phyloP scores from a whole-genome alignment of 2,329 filamentous ascomycete genomes.

The Chrysoporthe deuterocubensis region DNA sequence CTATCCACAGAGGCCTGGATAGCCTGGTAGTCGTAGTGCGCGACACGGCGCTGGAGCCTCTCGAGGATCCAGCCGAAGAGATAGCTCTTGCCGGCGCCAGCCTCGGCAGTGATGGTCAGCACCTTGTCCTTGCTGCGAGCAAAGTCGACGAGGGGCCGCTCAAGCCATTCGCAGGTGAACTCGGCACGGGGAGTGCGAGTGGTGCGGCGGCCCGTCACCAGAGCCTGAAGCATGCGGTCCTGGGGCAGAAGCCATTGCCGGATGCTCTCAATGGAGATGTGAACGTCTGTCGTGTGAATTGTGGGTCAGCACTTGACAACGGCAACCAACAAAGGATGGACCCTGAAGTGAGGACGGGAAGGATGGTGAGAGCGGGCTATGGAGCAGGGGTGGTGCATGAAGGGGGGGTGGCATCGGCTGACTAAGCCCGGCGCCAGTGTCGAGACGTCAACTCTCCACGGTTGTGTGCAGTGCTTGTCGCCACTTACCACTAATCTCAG shows the following conservation, averaged over 20 bases:
- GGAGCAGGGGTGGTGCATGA: constrained; percentile 27
- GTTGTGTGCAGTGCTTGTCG: neutral
- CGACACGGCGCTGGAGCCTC: constrained; percentile 28
- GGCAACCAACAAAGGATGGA: neutral
- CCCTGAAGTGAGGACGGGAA: neutral
- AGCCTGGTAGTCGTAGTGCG: constrained; percentile 28
- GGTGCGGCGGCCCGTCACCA: constrained; percentile 26
- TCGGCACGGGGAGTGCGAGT: constrained; percentile 26
- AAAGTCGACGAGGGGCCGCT: constrained; percentile 28
- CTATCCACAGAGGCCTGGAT: constrained; percentile 29
- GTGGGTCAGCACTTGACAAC: constrained; percentile 13
- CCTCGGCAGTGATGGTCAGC: constrained; percentile 28
- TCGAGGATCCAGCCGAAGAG: constrained; percentile 29
- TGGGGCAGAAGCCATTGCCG: constrained; percentile 30
- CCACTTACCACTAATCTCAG: constrained; percentile 29
- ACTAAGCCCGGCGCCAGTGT: constrained; percentile 20
- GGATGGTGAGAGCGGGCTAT: neutral
- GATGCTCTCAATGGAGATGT: constrained; percentile 29
- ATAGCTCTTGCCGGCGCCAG: constrained; percentile 28
- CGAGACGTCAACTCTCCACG: neutral
- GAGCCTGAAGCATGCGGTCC: constrained; percentile 27
- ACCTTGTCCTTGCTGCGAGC: constrained; percentile 27
- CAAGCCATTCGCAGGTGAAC: constrained; percentile 30
- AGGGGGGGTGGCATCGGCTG: constrained; percentile 18
- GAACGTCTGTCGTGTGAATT: constrained; percentile 22